Base-by-base conservation (phyloP, 192 early-diverging fungal genomes). In the Entomortierella lignicola region DNA sequence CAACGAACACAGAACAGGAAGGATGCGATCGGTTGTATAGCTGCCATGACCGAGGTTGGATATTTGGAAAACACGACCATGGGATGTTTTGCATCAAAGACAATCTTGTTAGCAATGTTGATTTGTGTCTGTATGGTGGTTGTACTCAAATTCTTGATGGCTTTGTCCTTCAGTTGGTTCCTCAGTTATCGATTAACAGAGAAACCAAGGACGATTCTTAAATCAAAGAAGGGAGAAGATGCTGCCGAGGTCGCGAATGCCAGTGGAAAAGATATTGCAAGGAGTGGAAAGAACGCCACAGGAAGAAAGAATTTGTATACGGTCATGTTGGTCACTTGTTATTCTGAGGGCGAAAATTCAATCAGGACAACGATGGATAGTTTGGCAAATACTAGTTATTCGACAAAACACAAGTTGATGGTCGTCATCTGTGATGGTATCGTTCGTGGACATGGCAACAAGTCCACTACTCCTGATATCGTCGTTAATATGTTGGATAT, bases 371-470 rank as follows among this genome's bases (percentile, higher is more conserved):
- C 97, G 1, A 83, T 96, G 77, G 92, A 95, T 84, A 95, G 93
- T 69, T 84, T 98, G 51, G 94, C 94, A 10, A 63, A 82, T 32
- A 89, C 93, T 1, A 89, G 91, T 55, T 98, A 96, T 81, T 93
- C 94, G 37, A 89, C 90, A 41, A 90, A 91, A 29, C 93, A 94
- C 71, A 97, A 96, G 83, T 83, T 92, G 43, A 63, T 94, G 60
- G 89, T 98, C 63, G 90, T 96, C 26, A 89, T 98, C 71, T 92
- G 94, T 8, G 97, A 98, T 72, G 97, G 97, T 64, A 89, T 95
- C 29, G 93, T 98, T 73, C 94, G 86, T 54, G 97, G 97, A 30
- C 87, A 85, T 42, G 91, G 91, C 52, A 88, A 97, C 65, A 85
- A 85, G 56, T 72, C 82, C 61, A 86, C 88, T 8, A 98, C 94